phyloP scores from a whole-genome alignment of 345 rosid genomes.

The Brassica juncea region DNA sequence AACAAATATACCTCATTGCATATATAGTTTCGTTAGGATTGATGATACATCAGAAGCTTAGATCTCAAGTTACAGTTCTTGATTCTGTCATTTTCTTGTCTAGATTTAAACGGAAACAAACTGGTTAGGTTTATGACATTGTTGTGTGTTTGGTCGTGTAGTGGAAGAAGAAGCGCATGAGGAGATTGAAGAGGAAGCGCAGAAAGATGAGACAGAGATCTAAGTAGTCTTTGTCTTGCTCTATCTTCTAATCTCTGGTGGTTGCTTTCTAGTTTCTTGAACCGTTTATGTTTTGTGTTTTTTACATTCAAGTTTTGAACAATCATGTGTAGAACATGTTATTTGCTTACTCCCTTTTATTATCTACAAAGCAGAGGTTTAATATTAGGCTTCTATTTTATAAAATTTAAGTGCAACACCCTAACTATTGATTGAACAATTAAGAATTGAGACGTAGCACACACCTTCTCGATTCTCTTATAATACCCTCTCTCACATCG shows the following conservation, averaged over 20 bases:
- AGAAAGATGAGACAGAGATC: slow-evolving; percentile 51
- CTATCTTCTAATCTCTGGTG: slow-evolving; percentile 7
- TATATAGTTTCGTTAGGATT: neutral
- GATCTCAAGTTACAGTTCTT: neutral
- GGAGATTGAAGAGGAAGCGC: slow-evolving; percentile 47
- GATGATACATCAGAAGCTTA: neutral
- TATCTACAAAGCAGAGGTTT: slow-evolving; percentile 8
- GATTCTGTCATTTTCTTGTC: neutral
- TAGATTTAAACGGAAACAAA: neutral
- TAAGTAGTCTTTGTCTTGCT: neutral
- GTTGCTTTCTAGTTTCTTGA: slow-evolving; percentile 9
- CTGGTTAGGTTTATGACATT: neutral
- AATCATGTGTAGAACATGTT: slow-evolving; percentile 11
- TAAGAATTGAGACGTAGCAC: too few relatives aligned
- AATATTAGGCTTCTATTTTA: neutral
- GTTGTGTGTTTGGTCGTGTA: slow-evolving; percentile 6
- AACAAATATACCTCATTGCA: neutral
- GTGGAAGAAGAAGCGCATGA: slow-evolving; percentile 53
- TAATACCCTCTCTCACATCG: too few relatives aligned
- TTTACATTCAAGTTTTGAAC: neutral
- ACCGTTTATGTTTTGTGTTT: neutral
- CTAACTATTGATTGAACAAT: too few relatives aligned
- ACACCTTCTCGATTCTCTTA: too few relatives aligned
- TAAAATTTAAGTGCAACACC: too few relatives aligned
- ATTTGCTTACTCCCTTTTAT: neutral